Base-by-base conservation (phyloP, 2,329 filamentous ascomycete genomes). In the Apiospora saccharicola region DNA sequence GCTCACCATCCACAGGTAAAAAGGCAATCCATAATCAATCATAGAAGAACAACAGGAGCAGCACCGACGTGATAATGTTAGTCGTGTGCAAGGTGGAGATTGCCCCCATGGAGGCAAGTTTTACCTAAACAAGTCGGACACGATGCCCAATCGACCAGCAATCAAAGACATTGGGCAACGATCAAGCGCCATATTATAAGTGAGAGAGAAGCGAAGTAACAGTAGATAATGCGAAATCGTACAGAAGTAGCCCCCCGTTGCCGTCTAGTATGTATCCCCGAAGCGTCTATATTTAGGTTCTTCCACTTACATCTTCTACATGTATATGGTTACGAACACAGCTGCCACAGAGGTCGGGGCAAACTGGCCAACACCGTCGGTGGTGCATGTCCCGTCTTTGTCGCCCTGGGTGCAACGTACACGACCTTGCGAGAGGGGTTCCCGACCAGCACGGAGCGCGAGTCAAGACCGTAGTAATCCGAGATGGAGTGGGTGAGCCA, bases 401-500 rank as follows among this genome's bases (percentile, higher is more conserved):
- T 75, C 75, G 89, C 87, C 79, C 89, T 90, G 74, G 96, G 85
- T 4, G 93, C 93, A 30, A 98, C 91, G 78, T 97, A 98, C 10
- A 96, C 94, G 74, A 96, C 92, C 70, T 94, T 90, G 70, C 92
- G 89, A 19, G 91, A 89, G 3, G 94, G 92, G 75, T 90, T 87
- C 44, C 91, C 91, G 0, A 92, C 88, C 0, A 92, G 93, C 73
- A 96, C 90, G 5, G 93, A 95, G 85, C 91, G 94, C 26, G 95
- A 98, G 73, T 91, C 89, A 72, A 98, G 88, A 64, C 95, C 95
- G 80, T 98, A 98, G 82, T 98, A 98, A 53, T 92, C 90, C 13
- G 94, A 96, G 75, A 98, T 95, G 72, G 94, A 93, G 82, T 98
- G 95, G 1, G 97, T 94, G 71, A 98, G 89, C 93, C 95, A 98